phyloP scores from a whole-genome alignment of 1,284 basidiomycete genomes.

The Fomitopsis pinicola region DNA sequence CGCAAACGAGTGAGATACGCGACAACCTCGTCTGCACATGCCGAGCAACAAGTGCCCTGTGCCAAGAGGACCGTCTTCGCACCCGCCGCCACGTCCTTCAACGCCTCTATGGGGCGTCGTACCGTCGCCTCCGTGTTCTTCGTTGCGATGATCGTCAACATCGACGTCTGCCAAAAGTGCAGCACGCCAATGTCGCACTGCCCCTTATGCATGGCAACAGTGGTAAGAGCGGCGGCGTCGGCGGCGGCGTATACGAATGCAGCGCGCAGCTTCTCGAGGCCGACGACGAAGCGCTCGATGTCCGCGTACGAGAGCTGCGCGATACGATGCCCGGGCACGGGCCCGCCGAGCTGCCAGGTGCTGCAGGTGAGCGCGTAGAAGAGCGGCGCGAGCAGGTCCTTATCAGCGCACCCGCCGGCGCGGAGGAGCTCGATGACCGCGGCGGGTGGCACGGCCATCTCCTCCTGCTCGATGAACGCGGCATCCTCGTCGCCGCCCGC shows the following conservation, averaged over 20 bases:
- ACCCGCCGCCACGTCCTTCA: background rate
- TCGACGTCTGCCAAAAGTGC: background rate
- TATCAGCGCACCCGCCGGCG: conserved; percentile 3
- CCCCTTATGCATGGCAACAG: background rate
- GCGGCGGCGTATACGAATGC: background rate
- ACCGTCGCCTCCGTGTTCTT: background rate
- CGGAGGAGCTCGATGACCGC: too few species aligned
- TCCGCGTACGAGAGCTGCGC: conserved; percentile 21
- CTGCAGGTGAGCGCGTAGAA: conserved; percentile 25
- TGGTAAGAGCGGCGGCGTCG: background rate
- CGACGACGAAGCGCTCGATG: conserved; percentile 22
- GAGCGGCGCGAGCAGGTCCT: conserved; percentile 19
- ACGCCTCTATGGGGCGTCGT: conserved; percentile 3
- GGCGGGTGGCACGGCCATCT: too few species aligned
- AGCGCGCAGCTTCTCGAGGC: conserved; percentile 20
- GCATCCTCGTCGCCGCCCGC: too few species aligned
- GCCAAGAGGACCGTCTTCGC: background rate
- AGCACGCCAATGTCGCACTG: too few species aligned
- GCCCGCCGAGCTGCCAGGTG: conserved; percentile 21
- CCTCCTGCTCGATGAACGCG: too few species aligned
- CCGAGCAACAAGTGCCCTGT: background rate
- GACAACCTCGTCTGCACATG: background rate
- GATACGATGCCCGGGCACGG: conserved; percentile 20
- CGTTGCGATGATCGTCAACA: background rate
- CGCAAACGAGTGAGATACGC: background rate